Conservation (phyloP, 768 basidiomycete genomes). For the Royoungia palumana region DNA sequence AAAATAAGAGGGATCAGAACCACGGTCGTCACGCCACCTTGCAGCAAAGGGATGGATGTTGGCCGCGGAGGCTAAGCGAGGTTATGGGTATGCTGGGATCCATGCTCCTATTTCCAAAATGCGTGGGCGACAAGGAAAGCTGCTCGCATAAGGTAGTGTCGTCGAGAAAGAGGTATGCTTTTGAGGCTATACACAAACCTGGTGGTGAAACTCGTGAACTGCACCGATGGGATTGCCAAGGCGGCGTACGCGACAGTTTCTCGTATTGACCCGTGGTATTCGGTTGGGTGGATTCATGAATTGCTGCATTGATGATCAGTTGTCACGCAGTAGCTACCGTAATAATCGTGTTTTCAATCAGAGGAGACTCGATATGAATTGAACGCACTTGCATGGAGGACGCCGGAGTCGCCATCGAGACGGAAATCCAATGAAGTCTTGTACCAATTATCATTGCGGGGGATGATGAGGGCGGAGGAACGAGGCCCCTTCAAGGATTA, state of each 20-base stretch:
- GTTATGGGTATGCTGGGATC: conserved; percentile 15
- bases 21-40: conserved; percentile 21
- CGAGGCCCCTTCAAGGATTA: conserved; percentile 12
- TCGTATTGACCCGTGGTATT: conserved; percentile 7
- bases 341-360: conserved; percentile 18
- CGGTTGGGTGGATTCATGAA: conserved; percentile 1
- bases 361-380: conserved; percentile 18
- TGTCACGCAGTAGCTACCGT: conserved; percentile 11
- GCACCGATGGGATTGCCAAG: conserved; percentile 1
- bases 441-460: conserved; percentile 15
- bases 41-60: conserved; percentile 26
- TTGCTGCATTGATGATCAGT: conserved; percentile 4
- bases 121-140: conserved; percentile 2
- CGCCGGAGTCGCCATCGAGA: conserved; percentile 7
- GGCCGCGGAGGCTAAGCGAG: conserved; percentile 28
- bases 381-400: conserved; percentile 9
- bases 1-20: conserved; percentile 20
- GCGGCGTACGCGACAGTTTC: background rate
- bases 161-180: conserved; percentile 7
- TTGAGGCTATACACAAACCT: conserved; percentile 12
- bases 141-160: conserved; percentile 4
- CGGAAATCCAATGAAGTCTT: conserved; percentile 14
- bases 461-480: conserved; percentile 19
- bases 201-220: background rate
- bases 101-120: conserved; percentile 23